Conservation (phyloP, 2,329 filamentous ascomycete genomes). For the Aspergillus latus region DNA sequence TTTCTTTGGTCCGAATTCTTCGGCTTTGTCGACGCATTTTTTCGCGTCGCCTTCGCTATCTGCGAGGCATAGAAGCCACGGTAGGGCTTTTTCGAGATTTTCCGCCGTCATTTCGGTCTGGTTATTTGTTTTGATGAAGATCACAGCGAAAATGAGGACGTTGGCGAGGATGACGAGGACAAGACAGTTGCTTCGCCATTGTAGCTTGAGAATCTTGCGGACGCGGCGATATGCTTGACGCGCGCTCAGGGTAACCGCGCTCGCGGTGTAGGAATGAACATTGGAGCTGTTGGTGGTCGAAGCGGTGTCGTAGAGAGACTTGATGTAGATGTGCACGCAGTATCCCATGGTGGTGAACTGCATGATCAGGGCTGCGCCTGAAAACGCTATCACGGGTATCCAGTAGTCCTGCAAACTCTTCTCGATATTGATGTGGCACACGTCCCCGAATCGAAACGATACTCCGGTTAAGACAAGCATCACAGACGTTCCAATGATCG, state of each 20-base stretch:
- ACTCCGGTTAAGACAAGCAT: conserved; percentile 85
- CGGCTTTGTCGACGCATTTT: conserved; percentile 63
- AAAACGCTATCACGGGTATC: conserved; percentile 81
- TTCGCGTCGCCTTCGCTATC: conserved; percentile 59
- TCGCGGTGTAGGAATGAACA: conserved; percentile 73
- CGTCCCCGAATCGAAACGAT: conserved; percentile 86
- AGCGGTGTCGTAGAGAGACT: conserved; percentile 72
- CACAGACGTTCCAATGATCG: conserved; percentile 70
- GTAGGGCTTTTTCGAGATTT: conserved; percentile 55
- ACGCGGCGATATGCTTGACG: conserved; percentile 86
- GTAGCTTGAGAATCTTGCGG: conserved; percentile 79
- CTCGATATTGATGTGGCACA: conserved; percentile 91
- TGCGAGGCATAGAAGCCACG: conserved; percentile 74
- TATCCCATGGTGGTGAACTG: conserved; percentile 86
- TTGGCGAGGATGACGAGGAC: conserved; percentile 87
- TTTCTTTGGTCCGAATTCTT: conserved; percentile 67
- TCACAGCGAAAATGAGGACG: conserved; percentile 88
- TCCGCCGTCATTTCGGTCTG: conserved; percentile 60
- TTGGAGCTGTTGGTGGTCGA: conserved; percentile 66
- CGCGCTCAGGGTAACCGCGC: conserved; percentile 75
- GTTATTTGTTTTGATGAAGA: conserved; percentile 86
- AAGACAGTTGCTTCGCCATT: conserved; percentile 91
- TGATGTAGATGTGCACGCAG: conserved; percentile 92
- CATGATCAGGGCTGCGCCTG: conserved; percentile 71
- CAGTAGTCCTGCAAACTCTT: conserved; percentile 83